Evolutionary conservation across 345 rosid genomes (phyloP), one percentile per base, ranked within the genome.

Genomic region (Noccaea bulbosa): DNA sequence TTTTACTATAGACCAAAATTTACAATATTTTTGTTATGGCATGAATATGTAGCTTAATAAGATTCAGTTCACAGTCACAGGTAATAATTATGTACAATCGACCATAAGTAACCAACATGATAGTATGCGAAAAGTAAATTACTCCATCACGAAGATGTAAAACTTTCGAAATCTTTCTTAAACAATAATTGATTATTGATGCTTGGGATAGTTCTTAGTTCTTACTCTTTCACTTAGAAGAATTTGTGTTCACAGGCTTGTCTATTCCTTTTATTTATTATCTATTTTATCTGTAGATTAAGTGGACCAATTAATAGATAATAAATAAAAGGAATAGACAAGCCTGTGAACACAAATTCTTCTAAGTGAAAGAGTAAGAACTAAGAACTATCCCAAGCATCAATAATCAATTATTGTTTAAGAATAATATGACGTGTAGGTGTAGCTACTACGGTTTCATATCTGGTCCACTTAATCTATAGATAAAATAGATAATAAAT

Each of bases 381-480:
- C n/a, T n/a, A n/a, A n/a, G n/a, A n/a, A 57, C 30, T 37, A 35
- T 69, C 11, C 10, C 15, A 41, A 56, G 52, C 4, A 11, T 38
- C 39, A n/a, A n/a, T n/a, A n/a, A n/a, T n/a, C n/a, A 58, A 7
- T 35, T 37, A 15, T 7, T 33, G 6, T 37, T 33, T 54, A 22
- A 7, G 56, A 46, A 15, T 50, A 52, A 61, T 61, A 35, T 20
- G 32, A 51, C 35, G 44, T 52, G 11, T 51, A 57, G 66, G 44
- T 52, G 11, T 51, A 57, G 66, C 77, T 72, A 32, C 37, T 32
- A 52, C 48, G 32, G 2, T 49, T 45, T 66, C 38, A 30, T 66
- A 33, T 58, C 8, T 61, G 48, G 72, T 67, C 67, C 78, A 66
- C 47, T 66, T 73, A 20, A 49, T 66, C 39, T 72, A 64, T 52